Evolutionary conservation across 768 basidiomycete genomes (phyloP), one percentile per base, ranked within the genome.

Genomic region (Rhodotorula diobovata): DNA sequence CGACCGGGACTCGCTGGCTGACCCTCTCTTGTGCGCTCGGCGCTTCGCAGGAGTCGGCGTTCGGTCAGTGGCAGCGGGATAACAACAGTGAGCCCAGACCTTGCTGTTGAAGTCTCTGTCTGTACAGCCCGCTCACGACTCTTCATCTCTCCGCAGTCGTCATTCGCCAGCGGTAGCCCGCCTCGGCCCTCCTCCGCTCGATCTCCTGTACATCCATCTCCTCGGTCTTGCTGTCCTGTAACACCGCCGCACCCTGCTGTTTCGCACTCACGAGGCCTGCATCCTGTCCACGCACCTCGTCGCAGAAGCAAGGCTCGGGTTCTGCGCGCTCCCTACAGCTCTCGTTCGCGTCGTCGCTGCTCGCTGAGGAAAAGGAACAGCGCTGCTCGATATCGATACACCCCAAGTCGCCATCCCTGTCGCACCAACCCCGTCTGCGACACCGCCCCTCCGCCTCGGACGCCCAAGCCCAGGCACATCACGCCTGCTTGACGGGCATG

Each of bases 61-160:
- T 75, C 39, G 51, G 37, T 3, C 50, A 65, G 37, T 75, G 63
- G 63, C 73, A 75, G 62, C 57, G 63, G 25, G 70, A 71, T 21
- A 71, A 75, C 73, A 75, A 71, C 63, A 67, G 68, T 65, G 35
- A 35, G 56, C 25, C 43, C 56, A 10, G 15, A 8, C 30, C 2
- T 21, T 63, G 6, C 41, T 43, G 3, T 12, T 15, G 8, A 15
- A n/a, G n/a, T n/a, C n/a, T 43, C 11, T 2, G 14, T 15, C 41
- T 12, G 6, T 18, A 0, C 23, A 14, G 4, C 18, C 32, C 18
- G n/a, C 60, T n/a, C 37, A 34, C 32, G 34, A 1, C 11, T 25
- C 12, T 28, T 39, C 23, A 4, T 28, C 6, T 43, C 57, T 30
- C 39, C 58, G 59, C 45, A 46, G 60, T 61, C 46, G 58, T 59